A percentile compares a stretch with the other conserved stretches of the same genome.
phyloP scores from a whole-genome alignment of 2,329 filamentous ascomycete genomes.

The Trichoderma sp. region DNA sequence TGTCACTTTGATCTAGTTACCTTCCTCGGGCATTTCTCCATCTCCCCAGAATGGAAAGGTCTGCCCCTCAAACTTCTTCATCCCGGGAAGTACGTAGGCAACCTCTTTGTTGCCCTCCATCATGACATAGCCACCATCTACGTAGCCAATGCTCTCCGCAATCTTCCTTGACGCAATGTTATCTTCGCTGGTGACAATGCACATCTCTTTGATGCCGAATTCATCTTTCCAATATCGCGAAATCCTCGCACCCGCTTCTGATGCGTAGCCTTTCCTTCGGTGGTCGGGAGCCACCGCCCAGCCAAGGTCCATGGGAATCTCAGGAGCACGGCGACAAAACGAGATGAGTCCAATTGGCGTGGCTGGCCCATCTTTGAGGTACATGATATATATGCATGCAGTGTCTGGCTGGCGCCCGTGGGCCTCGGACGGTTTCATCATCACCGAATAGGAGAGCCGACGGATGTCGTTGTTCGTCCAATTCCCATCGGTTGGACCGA shows the following conservation, averaged over 20 bases:
- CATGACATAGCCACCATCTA: background rate
- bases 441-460: background rate
- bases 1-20: no score
- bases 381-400: background rate
- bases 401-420: background rate
- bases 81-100: background rate
- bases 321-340: constrained; percentile 4
- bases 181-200: background rate
- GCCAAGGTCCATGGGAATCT: background rate
- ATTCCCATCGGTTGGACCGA: background rate
- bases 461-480: constrained; percentile 1
- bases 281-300: background rate
- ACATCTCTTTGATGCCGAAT: constrained; percentile 1
- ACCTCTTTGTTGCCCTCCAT: background rate
- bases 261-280: background rate
- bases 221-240: background rate
- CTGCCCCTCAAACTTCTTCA: constrained; percentile 8
- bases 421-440: background rate
- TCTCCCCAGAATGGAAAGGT: constrained; percentile 4
- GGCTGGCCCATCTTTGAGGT: background rate
- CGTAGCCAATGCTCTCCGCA: background rate
- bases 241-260: background rate
- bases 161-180: background rate
- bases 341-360: background rate
- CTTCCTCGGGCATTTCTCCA: background rate